Base-by-base conservation (phyloP, 2,329 filamentous ascomycete species). In the Diplocarpon mali region DNA sequence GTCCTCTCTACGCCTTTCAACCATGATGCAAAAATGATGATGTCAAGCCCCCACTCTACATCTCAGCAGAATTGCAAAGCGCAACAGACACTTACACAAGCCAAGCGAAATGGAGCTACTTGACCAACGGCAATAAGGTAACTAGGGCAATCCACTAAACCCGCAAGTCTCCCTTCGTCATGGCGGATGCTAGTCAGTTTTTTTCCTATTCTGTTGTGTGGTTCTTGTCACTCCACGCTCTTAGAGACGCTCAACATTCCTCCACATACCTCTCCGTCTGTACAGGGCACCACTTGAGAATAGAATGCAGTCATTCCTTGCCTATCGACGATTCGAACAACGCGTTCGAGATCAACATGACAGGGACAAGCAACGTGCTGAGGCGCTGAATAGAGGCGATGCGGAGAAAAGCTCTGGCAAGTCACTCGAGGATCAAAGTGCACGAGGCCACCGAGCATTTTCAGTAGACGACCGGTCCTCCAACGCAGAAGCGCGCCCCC, bases 371-470 rank as follows among this genome's bases (percentile, higher is more conserved):
- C 38, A 51, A 35, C 47, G 47, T 14, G 42, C 52, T 7, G 53
- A 56, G 28, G 49, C 53, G 10, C 13, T 57, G 6, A 40, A 48
- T 5, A 45, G 53, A 24, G 52, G 45, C n/a, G 54, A 54, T 43
- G 47, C 48, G n/a, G 45, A 51, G 15, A 47, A 49, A 29, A 20
- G 14, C 9, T 29, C 30, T 15, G 28, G 30, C 13, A n/a, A 20
- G 16, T 30, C 36, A n/a, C 20, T 9, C 2, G 37, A 45, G 11
- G 38, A 32, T 16, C 14, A 27, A 13, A n/a, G 14, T 15, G n/a
- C 38, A 4, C 11, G 20, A 9, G 30, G n/a, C 11, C 47, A 54
- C 35, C 40, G 48, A 12, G 32, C 36, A 10, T 49, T 48, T 12
- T 57, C 51, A 9, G 42, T 55, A 17, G 46, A 52, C 30, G 38